These are phyloP conservation scores for Fusarium praegraminearum DNA, from an alignment of 2,329 filamentous ascomycete genomes.

Conservation along the genomic window DNA sequence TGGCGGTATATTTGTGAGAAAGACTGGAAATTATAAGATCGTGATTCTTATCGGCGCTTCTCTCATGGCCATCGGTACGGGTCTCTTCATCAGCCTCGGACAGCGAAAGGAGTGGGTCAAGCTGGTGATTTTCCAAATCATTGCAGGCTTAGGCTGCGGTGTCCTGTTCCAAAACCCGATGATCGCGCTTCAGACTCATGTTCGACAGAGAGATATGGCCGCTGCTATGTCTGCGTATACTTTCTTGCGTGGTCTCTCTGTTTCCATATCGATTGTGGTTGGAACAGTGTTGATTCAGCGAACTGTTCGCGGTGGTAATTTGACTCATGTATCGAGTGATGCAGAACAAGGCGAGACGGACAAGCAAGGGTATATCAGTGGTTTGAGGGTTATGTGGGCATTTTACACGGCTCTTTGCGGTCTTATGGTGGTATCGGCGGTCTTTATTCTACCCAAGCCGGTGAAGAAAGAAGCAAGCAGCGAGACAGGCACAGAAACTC, in stretches of 20 bases:
- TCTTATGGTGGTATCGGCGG: conserved; percentile 24
- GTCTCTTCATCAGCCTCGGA: conserved; percentile 71
- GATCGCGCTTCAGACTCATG: conserved; percentile 74
- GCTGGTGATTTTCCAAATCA: conserved; percentile 69
- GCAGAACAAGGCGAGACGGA: conserved; percentile 11
- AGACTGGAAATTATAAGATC: conserved; percentile 72
- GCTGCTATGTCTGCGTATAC: conserved; percentile 74
- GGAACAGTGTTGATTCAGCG: conserved; percentile 79
- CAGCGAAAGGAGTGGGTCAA: conserved; percentile 63
- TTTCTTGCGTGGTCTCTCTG: conserved; percentile 76
- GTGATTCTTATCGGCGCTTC: conserved; percentile 69
- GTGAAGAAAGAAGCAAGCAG: background rate
- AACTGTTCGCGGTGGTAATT: conserved; percentile 26
- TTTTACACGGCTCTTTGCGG: conserved; percentile 37
- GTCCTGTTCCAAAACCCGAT: conserved; percentile 77
- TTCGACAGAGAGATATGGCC: conserved; percentile 72
- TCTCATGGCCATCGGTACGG: conserved; percentile 73
- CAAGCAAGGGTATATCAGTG: conserved; percentile 33
- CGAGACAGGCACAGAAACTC: conserved; percentile 1
- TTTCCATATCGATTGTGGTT: conserved; percentile 74
- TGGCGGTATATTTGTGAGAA: conserved; percentile 67
- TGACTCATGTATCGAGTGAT: conserved; percentile 27
- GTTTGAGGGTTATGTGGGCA: conserved; percentile 36
- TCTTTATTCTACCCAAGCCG: conserved; percentile 34
- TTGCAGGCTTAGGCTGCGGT: conserved; percentile 73